Evolutionary conservation across 1,284 basidiomycete genomes (phyloP), one percentile per base, ranked within the genome.

Genomic region (Acaromyces ingoldii): DNA sequence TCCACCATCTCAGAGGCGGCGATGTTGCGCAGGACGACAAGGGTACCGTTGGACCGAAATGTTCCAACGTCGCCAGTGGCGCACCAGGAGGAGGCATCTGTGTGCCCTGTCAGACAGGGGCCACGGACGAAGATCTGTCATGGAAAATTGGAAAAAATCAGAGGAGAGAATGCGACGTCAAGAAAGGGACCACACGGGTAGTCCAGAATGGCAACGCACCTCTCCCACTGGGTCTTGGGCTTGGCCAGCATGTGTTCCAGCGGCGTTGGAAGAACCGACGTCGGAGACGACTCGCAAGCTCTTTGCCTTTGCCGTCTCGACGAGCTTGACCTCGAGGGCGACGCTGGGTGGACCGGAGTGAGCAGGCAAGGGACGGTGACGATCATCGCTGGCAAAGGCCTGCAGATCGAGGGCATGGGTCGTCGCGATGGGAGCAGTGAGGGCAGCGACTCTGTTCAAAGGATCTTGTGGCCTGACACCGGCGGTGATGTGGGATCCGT

Each of bases 311-410:
- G 45, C 41, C 22, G 58, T 59, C 39, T 71, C 52, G n/a, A 63
- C 58, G 5, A 75, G 55, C 57, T 73, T 75, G 34, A 74, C 5
- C 48, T 75, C 72, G 37, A 58, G 47, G 30, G 62, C 48, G 21
- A 73, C 70, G 10, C 59, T 54, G 11, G 72, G 69, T 6, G 72
- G 67, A n/a, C 72, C 72, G 9, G 66, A 65, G 28, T 72, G 67
- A 7, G 67, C 60, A 29, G 30, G 22, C 4, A 19, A 17, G 6
- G 19, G 21, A 29, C 28, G n/a, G n/a, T 13, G 4, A 25, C 36
- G 24, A 11, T 47, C 29, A 45, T 40, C 24, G 4, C 11, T 1
- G 19, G 63, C 63, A 51, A 75, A 75, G 1, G 67, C 67, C 34
- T 75, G 72, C 5, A 75, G 50, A 41, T 75, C 72, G 46, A 62